Percentiles rank a stretch among this genome's conserved stretches.
Conservation (phyloP, 2,329 filamentous ascomycete genomes). For the Diaporthe eres region DNA sequence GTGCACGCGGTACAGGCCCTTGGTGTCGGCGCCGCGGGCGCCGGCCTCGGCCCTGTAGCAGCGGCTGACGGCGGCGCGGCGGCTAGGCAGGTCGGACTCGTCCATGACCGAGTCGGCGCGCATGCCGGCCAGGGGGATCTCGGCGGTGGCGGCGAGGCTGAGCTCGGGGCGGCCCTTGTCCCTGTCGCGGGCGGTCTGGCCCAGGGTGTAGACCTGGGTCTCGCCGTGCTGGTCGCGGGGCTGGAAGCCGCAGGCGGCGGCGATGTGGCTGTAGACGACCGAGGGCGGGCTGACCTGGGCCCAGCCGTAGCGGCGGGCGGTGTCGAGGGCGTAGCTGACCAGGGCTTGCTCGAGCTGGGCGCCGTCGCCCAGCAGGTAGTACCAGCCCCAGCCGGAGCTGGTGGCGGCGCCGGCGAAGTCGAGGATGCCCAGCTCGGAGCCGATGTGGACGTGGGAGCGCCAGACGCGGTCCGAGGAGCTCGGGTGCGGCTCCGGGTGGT, state of each 20-base stretch:
- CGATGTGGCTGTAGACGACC: conserved; percentile 93
- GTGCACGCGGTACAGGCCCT: conserved; percentile 95
- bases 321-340: conserved; percentile 84
- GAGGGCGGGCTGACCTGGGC: conserved; percentile 85
- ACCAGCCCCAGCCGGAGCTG: conserved; percentile 97
- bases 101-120: conserved; percentile 81
- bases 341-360: conserved; percentile 96
- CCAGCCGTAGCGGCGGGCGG: conserved; percentile 81
- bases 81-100: conserved; percentile 77
- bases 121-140: conserved; percentile 95
- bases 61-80: conserved; percentile 86
- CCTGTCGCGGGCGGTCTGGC: conserved; percentile 74
- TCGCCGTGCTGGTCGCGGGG: conserved; percentile 92
- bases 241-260: conserved; percentile 92
- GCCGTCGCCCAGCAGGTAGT: conserved; percentile 92
- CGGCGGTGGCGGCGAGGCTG: conserved; percentile 88
- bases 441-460: conserved; percentile 89
- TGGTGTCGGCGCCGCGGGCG: conserved; percentile 88
- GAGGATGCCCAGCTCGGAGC: conserved; percentile 86
- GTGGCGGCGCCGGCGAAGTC: conserved; percentile 87
- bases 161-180: conserved; percentile 76
- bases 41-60: conserved; percentile 97
- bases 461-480: conserved; percentile 61
- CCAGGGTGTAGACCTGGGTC: conserved; percentile 89
- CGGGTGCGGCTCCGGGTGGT: conserved; percentile 64